Percentiles rank a stretch among this genome's conserved stretches.
Conservation (phyloP, 768 basidiomycete species). For the Amanita exitialis region DNA sequence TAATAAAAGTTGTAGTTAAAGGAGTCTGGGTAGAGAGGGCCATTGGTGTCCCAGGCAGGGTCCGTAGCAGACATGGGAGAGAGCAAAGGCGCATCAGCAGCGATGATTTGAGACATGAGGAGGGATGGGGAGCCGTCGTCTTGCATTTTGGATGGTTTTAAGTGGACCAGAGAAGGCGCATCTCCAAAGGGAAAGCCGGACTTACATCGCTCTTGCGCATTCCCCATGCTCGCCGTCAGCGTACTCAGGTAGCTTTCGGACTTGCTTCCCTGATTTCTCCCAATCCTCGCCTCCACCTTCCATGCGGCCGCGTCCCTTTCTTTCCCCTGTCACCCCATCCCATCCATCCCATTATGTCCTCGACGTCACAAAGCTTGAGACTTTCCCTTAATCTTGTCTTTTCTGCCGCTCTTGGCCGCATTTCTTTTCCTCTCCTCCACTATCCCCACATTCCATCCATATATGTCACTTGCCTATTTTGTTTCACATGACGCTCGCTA, state of each 20-base stretch:
- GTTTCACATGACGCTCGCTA: not conserved
- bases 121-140: slow-evolving; percentile 20
- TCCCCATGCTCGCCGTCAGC: slow-evolving; percentile 9
- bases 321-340: too few species aligned
- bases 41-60: slow-evolving; percentile 35
- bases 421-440: not conserved
- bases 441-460: not conserved
- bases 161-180: slow-evolving; percentile 7
- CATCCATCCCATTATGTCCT: too few species aligned
- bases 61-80: slow-evolving; percentile 30
- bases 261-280: not conserved
- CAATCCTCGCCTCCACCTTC: slow-evolving; percentile 1
- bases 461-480: not conserved
- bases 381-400: not conserved
- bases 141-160: slow-evolving; percentile 5
- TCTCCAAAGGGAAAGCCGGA: slow-evolving; percentile 15
- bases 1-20: slow-evolving; percentile 41
- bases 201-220: slow-evolving; percentile 18
- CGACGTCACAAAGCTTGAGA: not conserved
- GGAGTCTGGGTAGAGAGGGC: slow-evolving; percentile 27
- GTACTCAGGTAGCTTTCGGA: slow-evolving; percentile 1
- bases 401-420: too few species aligned
- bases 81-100: slow-evolving; percentile 46
- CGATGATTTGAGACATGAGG: slow-evolving; percentile 49
- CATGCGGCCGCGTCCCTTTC: not conserved